Evolutionary conservation across 2,329 filamentous ascomycete species (phyloP).

Genomic region (Talaromyces albobiverticillius): DNA sequence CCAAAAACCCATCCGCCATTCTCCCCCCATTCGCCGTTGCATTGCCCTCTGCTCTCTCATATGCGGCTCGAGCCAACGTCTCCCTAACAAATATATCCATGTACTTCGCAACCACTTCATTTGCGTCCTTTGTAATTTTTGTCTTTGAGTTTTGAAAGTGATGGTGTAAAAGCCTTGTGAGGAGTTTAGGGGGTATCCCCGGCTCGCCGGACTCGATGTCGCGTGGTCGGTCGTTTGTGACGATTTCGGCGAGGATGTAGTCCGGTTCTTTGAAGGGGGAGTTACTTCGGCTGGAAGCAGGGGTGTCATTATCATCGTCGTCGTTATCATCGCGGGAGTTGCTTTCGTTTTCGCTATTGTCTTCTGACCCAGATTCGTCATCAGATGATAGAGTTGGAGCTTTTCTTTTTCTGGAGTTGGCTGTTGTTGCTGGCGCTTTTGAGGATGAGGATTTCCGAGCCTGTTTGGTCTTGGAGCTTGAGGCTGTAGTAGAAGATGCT

Average conservation of each 20-base stretch:
- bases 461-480: constrained; percentile 1
- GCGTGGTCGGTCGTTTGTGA: constrained; percentile 22
- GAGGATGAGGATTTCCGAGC: neutral
- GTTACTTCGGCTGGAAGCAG: constrained; percentile 17
- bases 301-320: constrained; percentile 11
- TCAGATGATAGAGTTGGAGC: constrained; percentile 6
- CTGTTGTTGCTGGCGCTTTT: constrained; percentile 18
- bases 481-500: constrained; percentile 9
- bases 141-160: constrained; percentile 71
- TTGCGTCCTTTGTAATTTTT: constrained; percentile 73
- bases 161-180: constrained; percentile 74
- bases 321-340: constrained; percentile 4
- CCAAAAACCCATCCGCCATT: constrained; percentile 61
- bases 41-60: constrained; percentile 56
- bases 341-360: neutral
- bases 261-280: constrained; percentile 41
- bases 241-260: constrained; percentile 47
- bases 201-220: constrained; percentile 35
- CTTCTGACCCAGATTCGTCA: neutral
- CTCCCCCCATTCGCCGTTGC: constrained; percentile 23
- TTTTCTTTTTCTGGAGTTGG: constrained; percentile 15
- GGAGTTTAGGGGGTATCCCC: constrained; percentile 67
- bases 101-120: constrained; percentile 75
- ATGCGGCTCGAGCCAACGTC: constrained; percentile 74
- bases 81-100: constrained; percentile 89